phyloP scores from a whole-genome alignment of 108 stramenopile genomes.

The Cyclotella atomus region DNA sequence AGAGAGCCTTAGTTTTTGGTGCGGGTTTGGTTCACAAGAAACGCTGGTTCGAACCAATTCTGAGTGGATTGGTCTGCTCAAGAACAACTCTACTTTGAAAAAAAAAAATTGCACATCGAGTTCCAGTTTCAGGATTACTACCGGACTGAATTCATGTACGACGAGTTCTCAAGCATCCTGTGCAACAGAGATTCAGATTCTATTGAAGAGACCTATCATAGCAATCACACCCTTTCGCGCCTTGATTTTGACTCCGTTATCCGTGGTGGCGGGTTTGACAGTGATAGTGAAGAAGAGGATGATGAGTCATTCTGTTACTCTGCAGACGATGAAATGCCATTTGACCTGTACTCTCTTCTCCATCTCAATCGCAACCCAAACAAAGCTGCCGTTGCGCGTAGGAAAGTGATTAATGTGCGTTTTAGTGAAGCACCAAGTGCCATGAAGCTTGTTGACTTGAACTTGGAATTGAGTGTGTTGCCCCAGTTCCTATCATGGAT shows the following conservation, averaged over 20 bases:
- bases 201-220: neutral
- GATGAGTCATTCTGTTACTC: neutral
- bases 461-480: neutral
- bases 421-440: neutral
- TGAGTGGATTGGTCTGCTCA: neutral
- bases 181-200: neutral
- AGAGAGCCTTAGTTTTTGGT: neutral
- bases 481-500: neutral
- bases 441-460: neutral
- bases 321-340: neutral
- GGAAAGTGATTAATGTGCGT: neutral
- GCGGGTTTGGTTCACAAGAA: neutral
- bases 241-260: neutral
- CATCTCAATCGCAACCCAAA: neutral
- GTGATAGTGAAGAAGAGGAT: neutral
- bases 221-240: neutral
- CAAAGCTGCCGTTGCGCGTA: neutral
- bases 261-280: too few relatives aligned
- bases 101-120: neutral
- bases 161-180: neutral
- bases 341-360: neutral
- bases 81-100: neutral
- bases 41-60: neutral
- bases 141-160: neutral
- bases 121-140: neutral